phyloP scores from a whole-genome alignment of 805 yeast species.

The Candida verbasci region DNA sequence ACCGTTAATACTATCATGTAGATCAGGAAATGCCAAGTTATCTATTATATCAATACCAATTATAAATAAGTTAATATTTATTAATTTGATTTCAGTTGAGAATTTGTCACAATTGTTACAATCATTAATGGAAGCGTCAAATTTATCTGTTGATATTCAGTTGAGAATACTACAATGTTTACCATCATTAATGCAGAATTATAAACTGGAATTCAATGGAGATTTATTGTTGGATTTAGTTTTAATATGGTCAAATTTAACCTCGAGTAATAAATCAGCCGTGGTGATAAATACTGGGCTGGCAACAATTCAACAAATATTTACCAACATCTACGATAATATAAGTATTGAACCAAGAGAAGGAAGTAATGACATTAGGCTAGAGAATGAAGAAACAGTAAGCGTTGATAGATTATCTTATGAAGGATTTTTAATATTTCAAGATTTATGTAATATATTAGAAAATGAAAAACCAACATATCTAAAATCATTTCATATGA shows the following conservation, averaged over 20 bases:
- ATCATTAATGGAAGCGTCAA: constrained; percentile 68
- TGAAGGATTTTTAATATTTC: constrained; percentile 68
- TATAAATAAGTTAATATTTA: constrained; percentile 55
- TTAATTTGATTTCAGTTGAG: constrained; percentile 50
- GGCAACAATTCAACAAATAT: constrained; percentile 86
- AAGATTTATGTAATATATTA: constrained; percentile 67
- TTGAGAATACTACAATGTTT: constrained; percentile 79
- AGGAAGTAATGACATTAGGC: constrained; percentile 13
- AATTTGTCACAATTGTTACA: constrained; percentile 56
- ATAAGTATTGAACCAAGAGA: constrained; percentile 31
- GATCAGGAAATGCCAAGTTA: constrained; percentile 69
- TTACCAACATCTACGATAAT: constrained; percentile 73
- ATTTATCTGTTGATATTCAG: constrained; percentile 76
- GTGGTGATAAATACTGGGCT: constrained; percentile 87
- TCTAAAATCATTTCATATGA: constrained; percentile 54
- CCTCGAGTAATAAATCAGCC: constrained; percentile 61
- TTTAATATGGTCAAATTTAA: constrained; percentile 67
- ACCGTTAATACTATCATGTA: constrained; percentile 72
- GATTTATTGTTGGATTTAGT: constrained; percentile 54
- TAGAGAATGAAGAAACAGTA: constrained; percentile 42
- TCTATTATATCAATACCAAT: constrained; percentile 69
- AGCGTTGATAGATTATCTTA: constrained; percentile 50
- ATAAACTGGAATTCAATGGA: constrained; percentile 52
- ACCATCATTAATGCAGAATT: constrained; percentile 68
- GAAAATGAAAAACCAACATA: constrained; percentile 54